Percentiles rank a stretch among this genome's conserved stretches.
Evolutionary conservation across 2,329 filamentous ascomycete species (phyloP).

Genomic region (Zarea fungicola): DNA sequence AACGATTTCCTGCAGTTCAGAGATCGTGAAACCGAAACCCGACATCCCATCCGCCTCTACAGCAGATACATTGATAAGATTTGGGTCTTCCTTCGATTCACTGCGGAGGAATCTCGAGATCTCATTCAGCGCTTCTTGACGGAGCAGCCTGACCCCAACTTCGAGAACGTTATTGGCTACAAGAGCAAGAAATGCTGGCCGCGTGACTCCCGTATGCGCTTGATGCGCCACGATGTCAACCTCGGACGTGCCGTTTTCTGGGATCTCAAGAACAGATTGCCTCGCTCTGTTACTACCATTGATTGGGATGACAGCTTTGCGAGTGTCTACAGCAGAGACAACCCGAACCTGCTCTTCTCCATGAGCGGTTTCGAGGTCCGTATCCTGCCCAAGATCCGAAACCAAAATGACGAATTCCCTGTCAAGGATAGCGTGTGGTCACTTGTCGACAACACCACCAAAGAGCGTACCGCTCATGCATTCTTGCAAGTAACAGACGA

Average conservation of each 20-base stretch:
- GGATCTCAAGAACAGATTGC: conserved; percentile 96
- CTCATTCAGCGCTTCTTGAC: conserved; percentile 96
- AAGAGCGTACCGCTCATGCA: conserved; percentile 93
- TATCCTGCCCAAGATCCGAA: conserved; percentile 90
- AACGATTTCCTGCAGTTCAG: conserved; percentile 98
- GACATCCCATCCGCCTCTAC: conserved; percentile 95
- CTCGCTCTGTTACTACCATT: conserved; percentile 90
- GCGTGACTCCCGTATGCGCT: conserved; percentile 90
- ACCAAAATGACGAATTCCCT: conserved; percentile 92
- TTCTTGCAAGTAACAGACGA: conserved; percentile 98
- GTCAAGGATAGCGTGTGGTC: conserved; percentile 99
- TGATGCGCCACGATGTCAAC: conserved; percentile 99
- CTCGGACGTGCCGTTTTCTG: conserved; percentile 96
- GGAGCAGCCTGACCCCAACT: conserved; percentile 96
- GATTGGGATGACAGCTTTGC: conserved; percentile 99
- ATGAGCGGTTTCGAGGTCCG: conserved; percentile 98
- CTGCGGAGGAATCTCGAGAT: conserved; percentile 88
- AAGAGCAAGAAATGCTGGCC: conserved; percentile 99
- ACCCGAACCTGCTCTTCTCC: conserved; percentile 92
- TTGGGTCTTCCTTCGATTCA: conserved; percentile 95
- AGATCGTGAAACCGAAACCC: conserved; percentile 84
- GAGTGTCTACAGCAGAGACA: conserved; percentile 96
- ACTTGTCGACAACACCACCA: conserved; percentile 90
- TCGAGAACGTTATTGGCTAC: conserved; percentile 98
- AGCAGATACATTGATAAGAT: conserved; percentile 97